phyloP scores from a whole-genome alignment of 768 basidiomycete genomes.

The Agaricus blazei region DNA sequence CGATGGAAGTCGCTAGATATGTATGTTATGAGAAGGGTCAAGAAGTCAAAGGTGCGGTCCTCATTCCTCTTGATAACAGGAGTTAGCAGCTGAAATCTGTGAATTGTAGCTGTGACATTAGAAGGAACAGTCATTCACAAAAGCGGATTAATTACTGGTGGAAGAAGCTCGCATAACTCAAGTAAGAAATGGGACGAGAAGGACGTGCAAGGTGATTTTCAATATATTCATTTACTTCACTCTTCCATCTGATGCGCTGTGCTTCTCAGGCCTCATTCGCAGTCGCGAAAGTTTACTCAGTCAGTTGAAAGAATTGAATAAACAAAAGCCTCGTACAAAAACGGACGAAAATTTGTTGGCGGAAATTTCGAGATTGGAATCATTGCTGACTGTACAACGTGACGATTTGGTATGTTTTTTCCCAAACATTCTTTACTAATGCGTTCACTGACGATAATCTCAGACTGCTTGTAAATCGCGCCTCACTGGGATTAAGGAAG shows the following conservation, averaged over 20 bases:
- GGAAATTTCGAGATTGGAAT: conserved; percentile 77
- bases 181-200: conserved; percentile 93
- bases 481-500: conserved; percentile 74
- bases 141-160: conserved; percentile 96
- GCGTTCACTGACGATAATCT: conserved; percentile 16
- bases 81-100: background rate
- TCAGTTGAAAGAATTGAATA: conserved; percentile 78
- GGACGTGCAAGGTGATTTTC: conserved; percentile 69
- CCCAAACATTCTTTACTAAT: background rate
- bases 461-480: conserved; percentile 76
- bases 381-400: conserved; percentile 62
- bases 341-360: conserved; percentile 75
- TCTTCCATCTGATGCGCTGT: background rate
- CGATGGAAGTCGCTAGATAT: conserved; percentile 86
- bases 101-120: conserved; percentile 79
- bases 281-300: conserved; percentile 65
- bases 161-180: conserved; percentile 69
- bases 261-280: conserved; percentile 37
- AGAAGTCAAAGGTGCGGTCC: conserved; percentile 87
- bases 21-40: conserved; percentile 93
- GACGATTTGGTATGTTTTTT: conserved; percentile 72
- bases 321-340: conserved; percentile 78
- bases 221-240: too few species aligned
- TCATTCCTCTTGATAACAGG: background rate
- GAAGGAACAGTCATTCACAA: conserved; percentile 98